Conservation (phyloP, 805 yeast genomes). For the Yarrowia sp. region DNA sequence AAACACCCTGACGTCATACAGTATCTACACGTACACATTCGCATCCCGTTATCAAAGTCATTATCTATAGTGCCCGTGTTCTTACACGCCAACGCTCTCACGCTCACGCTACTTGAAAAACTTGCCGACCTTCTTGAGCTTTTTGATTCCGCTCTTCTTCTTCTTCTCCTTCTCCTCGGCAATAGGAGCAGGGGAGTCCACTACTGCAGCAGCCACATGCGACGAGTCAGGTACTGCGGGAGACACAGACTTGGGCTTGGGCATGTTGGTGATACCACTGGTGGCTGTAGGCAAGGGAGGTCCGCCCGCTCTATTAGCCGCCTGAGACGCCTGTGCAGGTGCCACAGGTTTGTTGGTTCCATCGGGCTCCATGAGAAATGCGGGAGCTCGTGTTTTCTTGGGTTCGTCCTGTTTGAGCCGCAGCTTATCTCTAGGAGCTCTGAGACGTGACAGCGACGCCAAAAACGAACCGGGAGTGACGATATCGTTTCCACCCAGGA, state of each 20-base stretch:
- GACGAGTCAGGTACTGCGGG: neutral
- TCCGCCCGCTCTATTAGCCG: neutral
- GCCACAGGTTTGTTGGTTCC: slow-evolving; percentile 5
- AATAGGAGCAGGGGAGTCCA: neutral
- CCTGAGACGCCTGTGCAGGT: neutral
- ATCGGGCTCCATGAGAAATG: slow-evolving; percentile 24
- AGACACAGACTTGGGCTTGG: slow-evolving; percentile 1
- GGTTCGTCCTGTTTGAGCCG: slow-evolving; percentile 32
- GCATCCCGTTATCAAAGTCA: neutral
- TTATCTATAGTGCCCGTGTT: neutral
- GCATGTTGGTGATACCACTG: neutral
- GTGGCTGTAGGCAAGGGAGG: slow-evolving; percentile 24
- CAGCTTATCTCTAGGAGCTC: slow-evolving; percentile 36
- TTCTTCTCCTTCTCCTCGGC: slow-evolving; percentile 27
- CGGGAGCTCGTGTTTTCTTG: slow-evolving; percentile 17
- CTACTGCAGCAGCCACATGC: neutral
- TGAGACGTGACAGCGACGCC: slow-evolving; percentile 35
- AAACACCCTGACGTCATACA: too few species aligned
- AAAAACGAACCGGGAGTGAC: slow-evolving; percentile 45
- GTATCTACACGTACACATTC: too few species aligned
- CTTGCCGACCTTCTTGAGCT: slow-evolving; percentile 27
- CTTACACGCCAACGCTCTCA: neutral
- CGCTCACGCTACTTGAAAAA: slow-evolving; percentile 10
- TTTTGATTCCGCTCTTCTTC: slow-evolving; percentile 29
- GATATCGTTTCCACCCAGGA: slow-evolving; percentile 76